Evolutionary conservation across 208 protist genomes (phyloP).

Genomic region (Porcisia hertigi): DNA sequence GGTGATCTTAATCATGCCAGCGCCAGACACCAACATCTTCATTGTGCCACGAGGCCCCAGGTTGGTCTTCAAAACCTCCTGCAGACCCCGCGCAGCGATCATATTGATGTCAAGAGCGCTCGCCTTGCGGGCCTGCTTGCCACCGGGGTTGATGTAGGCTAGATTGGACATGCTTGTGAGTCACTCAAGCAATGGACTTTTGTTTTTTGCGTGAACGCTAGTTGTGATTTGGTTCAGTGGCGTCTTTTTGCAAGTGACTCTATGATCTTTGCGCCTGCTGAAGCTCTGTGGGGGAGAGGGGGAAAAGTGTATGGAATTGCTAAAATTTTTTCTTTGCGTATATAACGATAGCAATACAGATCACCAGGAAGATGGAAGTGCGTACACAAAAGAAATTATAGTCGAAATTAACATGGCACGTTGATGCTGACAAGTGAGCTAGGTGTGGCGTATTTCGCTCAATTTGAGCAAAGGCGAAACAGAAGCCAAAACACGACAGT

Average conservation of each 20-base stretch:
- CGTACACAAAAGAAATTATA: too few species aligned
- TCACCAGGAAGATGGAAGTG: neutral
- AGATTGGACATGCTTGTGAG: constrained; percentile 50
- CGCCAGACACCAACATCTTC: constrained; percentile 99
- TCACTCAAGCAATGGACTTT: constrained; percentile 12
- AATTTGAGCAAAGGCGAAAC: too few species aligned
- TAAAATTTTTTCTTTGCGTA: neutral
- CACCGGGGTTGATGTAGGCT: constrained; percentile 92
- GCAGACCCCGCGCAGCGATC: constrained; percentile 96
- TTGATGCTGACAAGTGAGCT: too few species aligned
- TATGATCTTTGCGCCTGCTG: neutral
- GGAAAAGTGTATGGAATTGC: neutral
- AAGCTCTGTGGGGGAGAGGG: neutral
- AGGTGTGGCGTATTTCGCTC: too few species aligned
- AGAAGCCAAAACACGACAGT: too few species aligned
- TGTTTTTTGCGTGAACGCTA: constrained; percentile 1
- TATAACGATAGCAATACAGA: neutral
- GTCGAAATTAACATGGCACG: too few species aligned
- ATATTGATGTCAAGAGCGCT: constrained; percentile 98
- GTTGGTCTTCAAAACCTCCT: constrained; percentile 99
- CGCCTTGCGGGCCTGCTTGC: constrained; percentile 80
- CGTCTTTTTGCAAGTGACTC: neutral
- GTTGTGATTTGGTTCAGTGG: neutral
- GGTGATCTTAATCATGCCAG: constrained; percentile 99
- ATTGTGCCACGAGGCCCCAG: constrained; percentile 99